Evolutionary conservation across 768 basidiomycete genomes (phyloP), one percentile per base, ranked within the genome.

Genomic region (Leucogyrophana mollusca): DNA sequence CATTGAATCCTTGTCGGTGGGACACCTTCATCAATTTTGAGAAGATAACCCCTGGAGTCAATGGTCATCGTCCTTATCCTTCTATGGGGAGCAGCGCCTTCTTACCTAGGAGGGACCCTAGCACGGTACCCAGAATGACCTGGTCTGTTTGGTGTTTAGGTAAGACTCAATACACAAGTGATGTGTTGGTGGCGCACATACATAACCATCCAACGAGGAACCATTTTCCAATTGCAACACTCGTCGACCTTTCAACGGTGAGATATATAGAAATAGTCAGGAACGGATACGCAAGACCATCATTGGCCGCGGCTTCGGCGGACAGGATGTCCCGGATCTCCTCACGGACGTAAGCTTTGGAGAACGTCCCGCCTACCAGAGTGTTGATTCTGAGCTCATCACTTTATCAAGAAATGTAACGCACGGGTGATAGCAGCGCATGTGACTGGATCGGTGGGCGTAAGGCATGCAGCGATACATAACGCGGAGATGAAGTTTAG

Each of bases 271-370:
- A 82, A 43, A 98, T 75, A 21, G 80, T 79, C 45, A 97, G 73
- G 63, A 97, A 97, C 0, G 94, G 94, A 62, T 94, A 96, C 2
- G 94, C 93, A 9, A 97, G 76, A 2, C 96, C 96, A 56, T 98
- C 96, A 65, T 99, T 99, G 5, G 90, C 85, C 0, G 94, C 96
- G 4, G 89, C 90, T 66, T 98, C 95, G 0, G 90, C 91, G 0
- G 88, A 79, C 6, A 96, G 72, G 34, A 96, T 75, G 18, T 82
- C 85, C 20, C 94, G 82, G 18, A 98, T 73, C 42, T 90, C 85
- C 4, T 68, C 51, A 4, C 87, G 87, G 4, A 91, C 88, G 56
- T 90, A 77, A 46, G 74, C 78, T 11, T 71, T 65, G 0, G 89
- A 87, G 53, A 77, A 91, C 49, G 74, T 81, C 0, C 89, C 88